A percentile compares a stretch with the other conserved stretches of the same genome.
Evolutionary conservation across 1,284 basidiomycete genomes (phyloP).

Genomic region (Mycena sp.): DNA sequence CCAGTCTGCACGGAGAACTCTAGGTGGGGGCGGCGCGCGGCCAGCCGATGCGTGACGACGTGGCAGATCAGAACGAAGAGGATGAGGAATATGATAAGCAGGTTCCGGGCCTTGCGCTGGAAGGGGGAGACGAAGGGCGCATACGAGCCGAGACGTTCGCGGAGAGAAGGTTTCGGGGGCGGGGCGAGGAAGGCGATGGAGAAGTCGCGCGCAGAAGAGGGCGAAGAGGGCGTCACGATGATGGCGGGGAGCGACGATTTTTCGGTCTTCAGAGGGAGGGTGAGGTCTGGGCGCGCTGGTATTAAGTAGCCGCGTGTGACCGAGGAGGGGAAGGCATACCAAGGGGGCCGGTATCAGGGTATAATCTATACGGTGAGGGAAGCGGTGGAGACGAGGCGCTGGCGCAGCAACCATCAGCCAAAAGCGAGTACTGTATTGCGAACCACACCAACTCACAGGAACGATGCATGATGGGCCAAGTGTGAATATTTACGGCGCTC

Average conservation of each 20-base stretch:
- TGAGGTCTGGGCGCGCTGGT: slow-evolving; percentile 17
- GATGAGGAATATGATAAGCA: slow-evolving; percentile 63
- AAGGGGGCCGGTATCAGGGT: slow-evolving; percentile 76
- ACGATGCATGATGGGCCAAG: slow-evolving; percentile 20
- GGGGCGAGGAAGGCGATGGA: slow-evolving; percentile 79
- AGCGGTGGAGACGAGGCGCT: slow-evolving; percentile 69
- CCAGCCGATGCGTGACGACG: slow-evolving; percentile 64
- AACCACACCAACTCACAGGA: too few species aligned
- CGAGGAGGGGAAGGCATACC: slow-evolving; percentile 52
- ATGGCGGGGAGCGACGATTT: slow-evolving; percentile 75
- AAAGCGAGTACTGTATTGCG: background rate
- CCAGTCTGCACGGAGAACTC: slow-evolving; percentile 49
- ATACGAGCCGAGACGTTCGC: slow-evolving; percentile 58
- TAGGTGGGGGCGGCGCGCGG: slow-evolving; percentile 57
- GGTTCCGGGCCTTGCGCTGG: slow-evolving; percentile 58
- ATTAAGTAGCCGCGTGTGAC: too few species aligned
- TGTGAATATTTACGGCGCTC: slow-evolving; percentile 6
- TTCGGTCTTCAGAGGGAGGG: slow-evolving; percentile 48
- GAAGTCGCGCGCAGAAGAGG: slow-evolving; percentile 64
- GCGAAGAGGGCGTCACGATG: slow-evolving; percentile 83
- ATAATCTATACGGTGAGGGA: slow-evolving; percentile 80
- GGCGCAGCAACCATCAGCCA: slow-evolving; percentile 7
- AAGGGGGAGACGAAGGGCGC: slow-evolving; percentile 42
- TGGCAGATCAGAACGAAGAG: slow-evolving; percentile 72
- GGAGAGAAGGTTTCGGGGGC: slow-evolving; percentile 61